Conservation (phyloP, 305 asterid species). For the Solanum hybrid region DNA sequence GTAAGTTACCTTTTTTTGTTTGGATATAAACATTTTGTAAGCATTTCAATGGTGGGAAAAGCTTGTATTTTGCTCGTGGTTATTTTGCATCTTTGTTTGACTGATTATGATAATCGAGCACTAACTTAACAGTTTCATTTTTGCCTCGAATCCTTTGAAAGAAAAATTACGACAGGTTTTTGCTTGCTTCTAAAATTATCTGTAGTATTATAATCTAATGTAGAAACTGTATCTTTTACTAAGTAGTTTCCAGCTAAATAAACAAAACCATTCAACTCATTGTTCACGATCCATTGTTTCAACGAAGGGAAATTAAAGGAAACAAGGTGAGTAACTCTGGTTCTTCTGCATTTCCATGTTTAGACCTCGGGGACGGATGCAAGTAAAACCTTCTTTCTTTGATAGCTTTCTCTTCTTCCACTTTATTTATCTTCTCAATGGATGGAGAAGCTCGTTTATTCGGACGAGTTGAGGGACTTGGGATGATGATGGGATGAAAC, state of each 20-base stretch:
- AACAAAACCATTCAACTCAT: not conserved
- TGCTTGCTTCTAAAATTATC: not conserved
- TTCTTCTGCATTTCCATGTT: conserved; percentile 7
- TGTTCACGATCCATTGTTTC: not conserved
- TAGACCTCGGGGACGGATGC: conserved; percentile 25
- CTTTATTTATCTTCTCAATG: conserved; percentile 3
- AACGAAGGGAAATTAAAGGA: conserved; percentile 16
- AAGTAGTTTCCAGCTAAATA: not conserved
- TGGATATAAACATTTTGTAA: not conserved
- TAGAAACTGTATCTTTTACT: not conserved
- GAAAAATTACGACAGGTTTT: not conserved
- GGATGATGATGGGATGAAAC: not conserved
- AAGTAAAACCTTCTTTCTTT: conserved; percentile 27
- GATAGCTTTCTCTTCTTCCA: conserved; percentile 25
- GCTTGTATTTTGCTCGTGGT: not conserved
- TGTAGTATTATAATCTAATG: not conserved
- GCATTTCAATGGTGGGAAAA: not conserved
- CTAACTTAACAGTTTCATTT: not conserved
- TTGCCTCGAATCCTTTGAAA: not conserved
- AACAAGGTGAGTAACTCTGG: conserved; percentile 30
- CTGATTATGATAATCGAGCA: not conserved
- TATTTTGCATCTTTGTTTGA: not conserved
- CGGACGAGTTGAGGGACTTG: not conserved
- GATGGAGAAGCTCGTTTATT: conserved; percentile 21
- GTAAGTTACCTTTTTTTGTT: not conserved